These are phyloP conservation scores for Solanum pimpinellifolium DNA, from an alignment of 257 asterid genomes.

Conservation along the genomic window DNA sequence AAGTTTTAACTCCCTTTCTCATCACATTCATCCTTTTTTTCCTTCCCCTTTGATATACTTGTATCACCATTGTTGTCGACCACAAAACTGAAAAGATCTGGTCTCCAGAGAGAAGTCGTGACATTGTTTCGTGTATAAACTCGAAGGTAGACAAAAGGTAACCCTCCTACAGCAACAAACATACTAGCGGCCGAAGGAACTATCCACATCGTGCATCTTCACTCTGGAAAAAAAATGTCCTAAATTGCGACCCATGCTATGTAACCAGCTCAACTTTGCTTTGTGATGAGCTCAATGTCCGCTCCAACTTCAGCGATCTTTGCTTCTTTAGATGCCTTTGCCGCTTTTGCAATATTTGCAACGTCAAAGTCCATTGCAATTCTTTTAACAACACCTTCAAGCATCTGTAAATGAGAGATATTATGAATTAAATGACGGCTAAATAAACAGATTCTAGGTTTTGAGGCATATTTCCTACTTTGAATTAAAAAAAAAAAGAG, in stretches of 20 bases:
- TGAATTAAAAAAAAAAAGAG: not conserved
- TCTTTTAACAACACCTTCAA: conserved; percentile 65
- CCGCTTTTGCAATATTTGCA: conserved; percentile 54
- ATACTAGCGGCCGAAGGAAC: not conserved
- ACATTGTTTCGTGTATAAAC: not conserved
- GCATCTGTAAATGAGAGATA: conserved; percentile 40
- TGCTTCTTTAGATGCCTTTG: conserved; percentile 62
- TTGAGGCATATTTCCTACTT: not conserved
- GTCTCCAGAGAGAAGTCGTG: not conserved
- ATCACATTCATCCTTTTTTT: not conserved
- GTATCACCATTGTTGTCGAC: not conserved
- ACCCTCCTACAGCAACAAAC: not conserved
- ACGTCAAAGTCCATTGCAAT: conserved; percentile 89
- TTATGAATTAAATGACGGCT: not conserved
- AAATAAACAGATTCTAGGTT: not conserved
- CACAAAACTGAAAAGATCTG: not conserved
- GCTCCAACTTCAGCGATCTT: conserved; percentile 90
- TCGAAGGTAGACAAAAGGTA: not conserved
- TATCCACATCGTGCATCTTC: not conserved
- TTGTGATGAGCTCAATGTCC: conserved; percentile 63
- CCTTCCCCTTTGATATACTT: not conserved
- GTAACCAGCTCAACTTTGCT: conserved; percentile 27
- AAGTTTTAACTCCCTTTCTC: not conserved
- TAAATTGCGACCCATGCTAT: not conserved
- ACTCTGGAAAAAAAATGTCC: not conserved